Evolutionary conservation across 352 stramenopile genomes (phyloP), one percentile per base, ranked within the genome.

Genomic region (Nothophytophthora sp.): DNA sequence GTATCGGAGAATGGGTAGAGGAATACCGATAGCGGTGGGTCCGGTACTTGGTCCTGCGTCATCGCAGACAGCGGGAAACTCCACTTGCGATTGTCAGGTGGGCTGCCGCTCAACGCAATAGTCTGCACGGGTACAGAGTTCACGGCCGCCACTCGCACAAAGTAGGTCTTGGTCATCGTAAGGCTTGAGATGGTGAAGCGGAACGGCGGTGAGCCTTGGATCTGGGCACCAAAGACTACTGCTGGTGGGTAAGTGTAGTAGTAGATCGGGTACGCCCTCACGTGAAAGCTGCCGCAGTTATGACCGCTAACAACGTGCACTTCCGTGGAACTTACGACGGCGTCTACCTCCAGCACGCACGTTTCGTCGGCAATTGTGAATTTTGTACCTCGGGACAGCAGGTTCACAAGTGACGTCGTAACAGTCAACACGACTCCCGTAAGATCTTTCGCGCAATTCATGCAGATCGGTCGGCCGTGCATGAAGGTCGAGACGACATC

Each of bases 31-130:
- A 90, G 37, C 0, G 84, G 79, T 5, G 75, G 67, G 37, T 91
- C 80, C 5, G 95, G 92, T 12, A 90, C 74, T 50, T 87, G 87
- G 57, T 98, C 76, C 18, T 74, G 71, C 0, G 94, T 92, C 2
- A 76, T 81, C 0, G 83, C 79, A 22, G 80, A 83, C 3, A 95
- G 39, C 5, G 67, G 57, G 11, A 77, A 84, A 23, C 87, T 96
- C 94, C 95, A 99, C 52, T 96, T 86, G 16, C 91, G 92, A 54
- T 98, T 98, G 55, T 97, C 72, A 10, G 78, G 80, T 11, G 88
- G 77, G 23, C 82, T 81, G 10, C 84, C 83, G 35, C 70, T 70
- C 11, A 94, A 67, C 19, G 93, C 73, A 41, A 98, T 83, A 41
- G 75, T 56, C 66, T 98, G 92, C 12, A 87, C 66, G 1, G 75